Percentiles rank a stretch among this genome's conserved stretches.
Evolutionary conservation across 2,329 filamentous ascomycete genomes (phyloP).

Genomic region (Hymenoscyphus fraxineus): DNA sequence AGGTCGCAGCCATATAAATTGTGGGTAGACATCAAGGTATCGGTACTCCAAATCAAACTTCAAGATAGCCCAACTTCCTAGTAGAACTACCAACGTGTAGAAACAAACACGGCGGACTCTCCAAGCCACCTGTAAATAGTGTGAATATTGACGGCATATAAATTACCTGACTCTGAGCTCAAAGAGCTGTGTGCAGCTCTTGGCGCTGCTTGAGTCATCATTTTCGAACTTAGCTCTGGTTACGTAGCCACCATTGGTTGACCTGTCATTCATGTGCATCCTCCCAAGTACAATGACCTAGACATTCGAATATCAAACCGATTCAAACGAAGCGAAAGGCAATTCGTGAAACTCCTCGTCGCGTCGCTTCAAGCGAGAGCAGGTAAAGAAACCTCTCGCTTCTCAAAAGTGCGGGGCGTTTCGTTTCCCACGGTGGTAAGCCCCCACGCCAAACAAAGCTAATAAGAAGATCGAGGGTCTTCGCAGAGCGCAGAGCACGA

Average conservation of each 20-base stretch:
- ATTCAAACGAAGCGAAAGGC: neutral
- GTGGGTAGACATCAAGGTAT: too few species aligned
- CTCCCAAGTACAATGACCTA: neutral
- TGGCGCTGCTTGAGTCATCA: neutral
- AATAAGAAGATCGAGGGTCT: neutral
- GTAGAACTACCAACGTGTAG: too few species aligned
- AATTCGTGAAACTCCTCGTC: neutral
- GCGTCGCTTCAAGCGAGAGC: neutral
- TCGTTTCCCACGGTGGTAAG: neutral
- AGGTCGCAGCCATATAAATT: too few species aligned
- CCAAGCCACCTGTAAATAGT: too few species aligned
- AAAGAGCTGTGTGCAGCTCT: too few species aligned
- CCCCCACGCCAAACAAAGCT: conserved; percentile 4
- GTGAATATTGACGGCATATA: too few species aligned
- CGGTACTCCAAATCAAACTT: too few species aligned
- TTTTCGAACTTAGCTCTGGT: neutral
- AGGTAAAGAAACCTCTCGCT: neutral
- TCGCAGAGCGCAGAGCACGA: neutral
- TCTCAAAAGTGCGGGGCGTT: neutral
- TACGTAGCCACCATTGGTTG: neutral
- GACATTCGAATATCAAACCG: neutral
- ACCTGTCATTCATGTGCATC: neutral
- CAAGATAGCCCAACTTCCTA: too few species aligned
- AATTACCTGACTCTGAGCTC: too few species aligned
- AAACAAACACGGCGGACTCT: too few species aligned